Evolutionary conservation across 2,329 filamentous ascomycete species (phyloP).

Genomic region (Clonostachys rosea): DNA sequence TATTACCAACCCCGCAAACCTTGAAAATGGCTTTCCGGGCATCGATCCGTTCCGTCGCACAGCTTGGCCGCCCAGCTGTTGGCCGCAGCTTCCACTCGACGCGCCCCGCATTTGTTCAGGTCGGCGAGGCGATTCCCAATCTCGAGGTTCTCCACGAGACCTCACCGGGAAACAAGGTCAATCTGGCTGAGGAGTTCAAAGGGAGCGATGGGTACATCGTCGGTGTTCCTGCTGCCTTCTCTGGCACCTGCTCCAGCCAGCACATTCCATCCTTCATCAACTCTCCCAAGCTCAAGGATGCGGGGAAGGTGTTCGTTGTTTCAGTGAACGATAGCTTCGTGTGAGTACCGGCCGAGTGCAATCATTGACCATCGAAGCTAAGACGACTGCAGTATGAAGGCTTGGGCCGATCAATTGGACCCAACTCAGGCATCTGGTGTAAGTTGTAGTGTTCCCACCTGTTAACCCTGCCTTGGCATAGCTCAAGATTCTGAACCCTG

Average conservation of each 20-base stretch:
- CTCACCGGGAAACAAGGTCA: constrained; percentile 90
- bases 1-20: too few relatives aligned
- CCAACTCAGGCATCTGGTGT: constrained; percentile 71
- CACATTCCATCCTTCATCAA: constrained; percentile 88
- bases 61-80: constrained; percentile 17
- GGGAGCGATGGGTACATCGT: constrained; percentile 76
- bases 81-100: constrained; percentile 59
- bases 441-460: constrained; percentile 29
- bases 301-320: constrained; percentile 83
- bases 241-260: constrained; percentile 47
- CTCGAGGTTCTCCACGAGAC: constrained; percentile 75
- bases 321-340: constrained; percentile 94
- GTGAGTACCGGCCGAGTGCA: constrained; percentile 43
- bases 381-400: constrained; percentile 66
- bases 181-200: constrained; percentile 71
- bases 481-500: not conserved
- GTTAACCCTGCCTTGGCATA: constrained; percentile 9
- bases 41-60: constrained; percentile 22
- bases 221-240: constrained; percentile 78
- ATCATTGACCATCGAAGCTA: not conserved
- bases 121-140: constrained; percentile 75
- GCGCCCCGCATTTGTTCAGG: constrained; percentile 59
- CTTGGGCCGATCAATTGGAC: constrained; percentile 77
- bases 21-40: constrained; percentile 28
- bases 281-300: constrained; percentile 71